Base-by-base conservation (phyloP, 108 stramenopile genomes). In the Tribonema minus region DNA sequence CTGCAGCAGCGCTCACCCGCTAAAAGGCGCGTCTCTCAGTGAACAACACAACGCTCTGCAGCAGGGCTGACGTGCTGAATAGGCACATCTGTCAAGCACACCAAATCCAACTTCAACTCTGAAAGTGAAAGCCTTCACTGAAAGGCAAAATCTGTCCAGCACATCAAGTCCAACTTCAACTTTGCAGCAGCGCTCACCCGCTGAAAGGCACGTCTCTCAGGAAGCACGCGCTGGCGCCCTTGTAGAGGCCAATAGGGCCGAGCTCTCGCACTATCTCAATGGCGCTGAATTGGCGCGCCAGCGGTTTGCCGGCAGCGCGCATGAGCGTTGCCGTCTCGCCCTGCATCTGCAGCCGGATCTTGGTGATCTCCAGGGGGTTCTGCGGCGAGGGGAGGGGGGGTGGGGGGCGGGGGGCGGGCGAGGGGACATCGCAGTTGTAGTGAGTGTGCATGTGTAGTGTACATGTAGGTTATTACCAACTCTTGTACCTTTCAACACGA, bases 291-390 rank as follows among this genome's bases (percentile, higher is more conserved):
- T 28, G 37, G n/a, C n/a, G 58, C 6, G 26, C 67, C 61, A 5
- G 64, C 62, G 28, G 60, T 37, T 76, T 46, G n/a, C 82, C 76
- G 6, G 68, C 73, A 15, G 61, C 68, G 25, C 30, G 0, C 30
- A 59, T 39, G n/a, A 70, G 1, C n/a, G 32, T 32, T 2, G 39
- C 60, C 26, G 54, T 67, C 58, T 81, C 80, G 26, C 80, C 82
- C 31, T 83, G 75, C 72, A 84, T 71, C 37, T 84, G 84, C 37
- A 84, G 66, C 1, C 84, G 60, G 30, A 84, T 84, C 67, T 84
- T 84, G 0, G 68, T 67, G 26, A 80, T 76, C 61, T 84, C 84
- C 26, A 80, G 40, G 12, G 84, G 84, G 68, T 80, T 80, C 33
- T 54, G 46, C 46, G 20, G n/a, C n/a, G n/a, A n/a, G n/a, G n/a